A percentile compares a stretch with the other conserved stretches of the same genome.
Evolutionary conservation across 768 basidiomycete genomes (phyloP).

Genomic region (Mycena latifolia): DNA sequence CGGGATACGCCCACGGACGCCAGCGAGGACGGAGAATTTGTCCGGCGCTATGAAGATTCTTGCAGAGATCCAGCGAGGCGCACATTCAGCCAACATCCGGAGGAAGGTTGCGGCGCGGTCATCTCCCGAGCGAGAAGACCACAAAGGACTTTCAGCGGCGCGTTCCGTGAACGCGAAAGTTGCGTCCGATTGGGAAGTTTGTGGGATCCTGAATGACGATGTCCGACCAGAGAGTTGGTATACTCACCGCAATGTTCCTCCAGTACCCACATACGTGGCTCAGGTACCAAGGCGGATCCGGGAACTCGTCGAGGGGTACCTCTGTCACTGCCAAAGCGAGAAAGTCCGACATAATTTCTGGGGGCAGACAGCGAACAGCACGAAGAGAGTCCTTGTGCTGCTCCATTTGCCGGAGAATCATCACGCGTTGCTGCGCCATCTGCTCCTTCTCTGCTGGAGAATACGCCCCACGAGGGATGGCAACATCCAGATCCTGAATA

Average conservation of each 20-base stretch:
- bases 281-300: conserved; percentile 23
- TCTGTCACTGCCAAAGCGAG: neutral
- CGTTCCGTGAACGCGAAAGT: conserved; percentile 7
- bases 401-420: neutral
- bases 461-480: neutral
- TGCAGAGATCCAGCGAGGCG: conserved; percentile 16
- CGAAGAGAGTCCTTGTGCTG: conserved; percentile 10
- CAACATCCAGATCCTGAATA: neutral
- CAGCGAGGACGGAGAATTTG: neutral
- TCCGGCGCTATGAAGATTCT: neutral
- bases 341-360: conserved; percentile 20
- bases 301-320: neutral
- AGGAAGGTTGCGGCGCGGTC: neutral
- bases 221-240: conserved; percentile 9
- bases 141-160: conserved; percentile 12
- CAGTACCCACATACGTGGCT: conserved; percentile 25
- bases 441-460: neutral
- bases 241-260: conserved; percentile 4
- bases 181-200: neutral
- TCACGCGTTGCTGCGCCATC: neutral
- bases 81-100: neutral
- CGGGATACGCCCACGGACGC: conserved; percentile 8
- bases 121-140: neutral
- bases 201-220: neutral
- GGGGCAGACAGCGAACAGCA: conserved; percentile 6